phyloP scores from a whole-genome alignment of 768 basidiomycete genomes.

The Pleurotus giganteus region DNA sequence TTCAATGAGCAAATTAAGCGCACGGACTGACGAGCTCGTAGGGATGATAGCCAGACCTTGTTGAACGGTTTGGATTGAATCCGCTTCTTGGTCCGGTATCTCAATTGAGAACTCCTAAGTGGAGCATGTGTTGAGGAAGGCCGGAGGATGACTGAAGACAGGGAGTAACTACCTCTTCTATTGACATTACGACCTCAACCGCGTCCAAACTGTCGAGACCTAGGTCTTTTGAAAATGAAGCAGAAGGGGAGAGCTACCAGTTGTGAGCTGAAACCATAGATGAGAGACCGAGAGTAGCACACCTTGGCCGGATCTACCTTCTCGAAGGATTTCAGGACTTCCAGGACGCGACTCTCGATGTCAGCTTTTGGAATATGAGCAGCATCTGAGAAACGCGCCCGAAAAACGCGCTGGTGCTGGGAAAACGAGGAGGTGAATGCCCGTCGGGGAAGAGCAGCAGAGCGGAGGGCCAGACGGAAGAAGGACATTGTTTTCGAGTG shows the following conservation, averaged over 20 bases:
- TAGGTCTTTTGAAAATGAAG: constrained; percentile 78
- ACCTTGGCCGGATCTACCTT: constrained; percentile 82
- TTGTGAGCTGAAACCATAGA: not conserved
- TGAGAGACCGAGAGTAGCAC: constrained; percentile 10
- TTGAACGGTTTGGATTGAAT: constrained; percentile 87
- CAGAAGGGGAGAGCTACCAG: constrained; percentile 57
- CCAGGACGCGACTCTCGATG: constrained; percentile 74
- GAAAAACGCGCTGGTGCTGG: constrained; percentile 37
- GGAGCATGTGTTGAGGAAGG: constrained; percentile 8
- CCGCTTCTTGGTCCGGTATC: constrained; percentile 96
- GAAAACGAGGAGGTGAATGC: constrained; percentile 31
- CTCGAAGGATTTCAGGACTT: constrained; percentile 86
- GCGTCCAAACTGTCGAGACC: constrained; percentile 95
- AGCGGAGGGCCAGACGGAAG: constrained; percentile 48
- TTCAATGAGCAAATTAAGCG: constrained; percentile 14
- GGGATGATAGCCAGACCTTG: constrained; percentile 57
- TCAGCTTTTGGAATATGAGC: constrained; percentile 62
- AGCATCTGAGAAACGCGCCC: constrained; percentile 63
- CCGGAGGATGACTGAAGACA: constrained; percentile 1
- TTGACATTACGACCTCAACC: constrained; percentile 98
- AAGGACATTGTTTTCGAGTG: constrained; percentile 46
- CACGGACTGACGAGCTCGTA: constrained; percentile 5
- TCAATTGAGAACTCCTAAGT: constrained; percentile 92
- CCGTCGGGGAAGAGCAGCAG: constrained; percentile 40
- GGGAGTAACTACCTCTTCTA: constrained; percentile 71